Base-by-base conservation (phyloP, 306 rosid genomes). In the Castanea sativa region DNA sequence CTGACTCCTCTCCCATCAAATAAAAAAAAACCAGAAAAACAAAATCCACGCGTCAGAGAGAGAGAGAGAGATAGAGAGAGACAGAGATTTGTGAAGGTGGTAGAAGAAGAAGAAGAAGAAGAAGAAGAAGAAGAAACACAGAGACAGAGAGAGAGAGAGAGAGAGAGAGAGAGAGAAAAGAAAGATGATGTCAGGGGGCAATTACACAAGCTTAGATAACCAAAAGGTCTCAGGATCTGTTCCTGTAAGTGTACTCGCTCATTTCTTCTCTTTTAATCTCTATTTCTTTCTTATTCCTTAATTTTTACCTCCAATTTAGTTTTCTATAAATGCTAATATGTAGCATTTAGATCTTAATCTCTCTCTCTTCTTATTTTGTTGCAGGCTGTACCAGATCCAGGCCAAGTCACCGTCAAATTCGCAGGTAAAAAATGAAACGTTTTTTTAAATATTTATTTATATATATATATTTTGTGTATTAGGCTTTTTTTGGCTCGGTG, bases 341-440 rank as follows among this genome's bases (percentile, higher is more conserved):
- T 4, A 14, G 30, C 33, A 69, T 20, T 35, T 13, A 1, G 16
- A 70, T 83, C 83, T 83, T 53, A 74, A 55, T 72, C 53, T 16
- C 1, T 29, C 21, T 38, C 19, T 76, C 4, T 43, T 82, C 74
- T 41, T 52, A 74, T 78, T 27, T 83, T 78, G 32, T 83, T 69
- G 70, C 88, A 94, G 99, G 90, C 95, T 32, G 99, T 90, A 82
- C 74, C 95, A 80, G 99, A 92, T 92, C 94, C 93, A 69, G 87
- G 91, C 7, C 92, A 80, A 1, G 79, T 77, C 77, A 51, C 92
- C 79, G 97, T 94, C 78, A 83, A 94, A 51, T 94, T 94, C 79
- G 63, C 85, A 76, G 97, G 99, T 92, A 35, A 41, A 8, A 41
- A 7, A 41, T 8, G 45, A 41, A 41, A 41, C 45, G 3, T 41